Evolutionary conservation across 2,329 filamentous ascomycete genomes (phyloP).

Genomic region (Stemphylium vesicarium): DNA sequence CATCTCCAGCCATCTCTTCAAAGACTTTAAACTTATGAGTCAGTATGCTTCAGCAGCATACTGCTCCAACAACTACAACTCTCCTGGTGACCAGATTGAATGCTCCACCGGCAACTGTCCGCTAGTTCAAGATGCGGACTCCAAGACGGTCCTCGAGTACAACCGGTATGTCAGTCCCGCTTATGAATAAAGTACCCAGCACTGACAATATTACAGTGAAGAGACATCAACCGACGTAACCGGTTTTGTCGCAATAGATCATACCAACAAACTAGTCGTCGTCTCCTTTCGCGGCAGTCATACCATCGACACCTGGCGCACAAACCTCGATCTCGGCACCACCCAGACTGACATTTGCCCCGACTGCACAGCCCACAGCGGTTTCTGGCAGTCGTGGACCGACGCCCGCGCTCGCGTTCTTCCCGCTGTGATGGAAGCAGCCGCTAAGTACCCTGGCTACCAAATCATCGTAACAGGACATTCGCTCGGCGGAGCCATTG

Average conservation of each 20-base stretch:
- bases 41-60: conserved; percentile 62
- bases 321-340: conserved; percentile 58
- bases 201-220: conserved; percentile 15
- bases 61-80: conserved; percentile 56
- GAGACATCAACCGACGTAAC: conserved; percentile 50
- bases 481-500: conserved; percentile 71
- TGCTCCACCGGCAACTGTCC: conserved; percentile 59
- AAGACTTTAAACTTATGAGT: conserved; percentile 38
- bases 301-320: conserved; percentile 67
- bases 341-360: conserved; percentile 51
- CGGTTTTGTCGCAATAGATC: conserved; percentile 55
- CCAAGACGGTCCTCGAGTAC: conserved; percentile 55
- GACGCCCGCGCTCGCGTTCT: conserved; percentile 58
- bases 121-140: conserved; percentile 54
- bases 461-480: conserved; percentile 67
- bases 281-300: conserved; percentile 65
- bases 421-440: conserved; percentile 54
- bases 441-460: conserved; percentile 59
- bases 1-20: conserved; percentile 27
- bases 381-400: conserved; percentile 65
- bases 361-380: conserved; percentile 63
- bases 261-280: conserved; percentile 60
- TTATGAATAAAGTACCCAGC: background rate
- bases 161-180: conserved; percentile 16
- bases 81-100: conserved; percentile 49